phyloP scores from a whole-genome alignment of 306 rosid species.

The Glycyrrhiza uralensis region DNA sequence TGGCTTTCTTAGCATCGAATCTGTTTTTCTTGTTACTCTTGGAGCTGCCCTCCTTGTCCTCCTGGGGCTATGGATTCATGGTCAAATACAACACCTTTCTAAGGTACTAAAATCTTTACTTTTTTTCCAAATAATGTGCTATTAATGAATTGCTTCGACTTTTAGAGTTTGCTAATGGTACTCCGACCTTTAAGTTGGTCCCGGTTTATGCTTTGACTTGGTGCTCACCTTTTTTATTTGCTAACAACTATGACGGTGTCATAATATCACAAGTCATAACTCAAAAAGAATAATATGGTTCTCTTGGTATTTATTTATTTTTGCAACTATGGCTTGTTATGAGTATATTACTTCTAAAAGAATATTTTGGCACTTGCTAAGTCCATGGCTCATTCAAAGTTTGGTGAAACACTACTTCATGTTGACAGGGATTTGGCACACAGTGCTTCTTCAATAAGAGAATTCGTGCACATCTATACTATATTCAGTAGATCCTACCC shows the following conservation, averaged over 20 bases:
- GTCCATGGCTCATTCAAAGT: not conserved
- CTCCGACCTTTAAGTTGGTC: not conserved
- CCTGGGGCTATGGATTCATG: conserved; percentile 70
- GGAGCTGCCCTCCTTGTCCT: conserved; percentile 73
- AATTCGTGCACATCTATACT: not conserved
- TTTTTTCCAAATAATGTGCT: not conserved
- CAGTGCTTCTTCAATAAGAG: not conserved
- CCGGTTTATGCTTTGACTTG: not conserved
- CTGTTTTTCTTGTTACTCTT: conserved; percentile 82
- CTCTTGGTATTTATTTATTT: not conserved
- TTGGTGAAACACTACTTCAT: not conserved
- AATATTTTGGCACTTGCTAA: too few species aligned
- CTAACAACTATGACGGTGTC: not conserved
- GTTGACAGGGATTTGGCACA: not conserved
- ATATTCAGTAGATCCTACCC: not conserved
- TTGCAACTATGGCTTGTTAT: not conserved
- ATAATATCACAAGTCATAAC: not conserved
- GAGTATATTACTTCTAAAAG: not conserved
- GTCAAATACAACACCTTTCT: conserved; percentile 77
- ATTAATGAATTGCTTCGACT: not conserved
- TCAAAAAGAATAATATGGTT: too few species aligned
- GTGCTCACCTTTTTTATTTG: not conserved
- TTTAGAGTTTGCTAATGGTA: not conserved
- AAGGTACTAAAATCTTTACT: conserved; percentile 49
- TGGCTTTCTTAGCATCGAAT: conserved; percentile 63